Percentiles rank a stretch among this genome's conserved stretches.
phyloP scores from a whole-genome alignment of 305 asterid species.

The Caryopteris hybrid region DNA sequence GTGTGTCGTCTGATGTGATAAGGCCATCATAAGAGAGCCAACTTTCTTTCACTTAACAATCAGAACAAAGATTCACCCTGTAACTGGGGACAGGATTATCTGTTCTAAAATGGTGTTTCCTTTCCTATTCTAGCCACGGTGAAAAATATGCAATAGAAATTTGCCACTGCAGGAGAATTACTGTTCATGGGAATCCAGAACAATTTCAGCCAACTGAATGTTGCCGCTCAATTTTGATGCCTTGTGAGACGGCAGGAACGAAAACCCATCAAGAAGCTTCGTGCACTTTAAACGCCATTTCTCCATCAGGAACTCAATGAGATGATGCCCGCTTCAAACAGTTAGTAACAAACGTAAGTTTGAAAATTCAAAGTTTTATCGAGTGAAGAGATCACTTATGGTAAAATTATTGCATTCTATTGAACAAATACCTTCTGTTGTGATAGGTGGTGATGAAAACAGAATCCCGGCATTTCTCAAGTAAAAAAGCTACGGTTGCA shows the following conservation, averaged over 20 bases:
- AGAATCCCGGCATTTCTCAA: constrained; percentile 59
- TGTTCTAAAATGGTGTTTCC: too few species aligned
- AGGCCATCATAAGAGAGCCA: too few species aligned
- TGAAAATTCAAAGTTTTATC: not conserved
- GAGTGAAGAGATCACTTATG: not conserved
- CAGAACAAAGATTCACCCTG: too few species aligned
- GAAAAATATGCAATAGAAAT: too few species aligned
- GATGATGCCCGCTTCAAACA: constrained; percentile 80
- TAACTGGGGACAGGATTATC: too few species aligned
- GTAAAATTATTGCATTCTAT: not conserved
- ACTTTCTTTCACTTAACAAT: too few species aligned
- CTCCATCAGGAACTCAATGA: constrained; percentile 82
- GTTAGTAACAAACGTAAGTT: constrained; percentile 5
- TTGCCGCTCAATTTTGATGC: constrained; percentile 74
- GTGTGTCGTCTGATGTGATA: too few species aligned
- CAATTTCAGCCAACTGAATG: constrained; percentile 88
- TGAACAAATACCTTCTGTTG: constrained; percentile 73
- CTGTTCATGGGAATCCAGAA: constrained; percentile 26
- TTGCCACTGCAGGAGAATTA: too few species aligned
- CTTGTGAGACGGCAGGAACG: constrained; percentile 71
- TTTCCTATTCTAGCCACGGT: too few species aligned
- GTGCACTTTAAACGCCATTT: constrained; percentile 85
- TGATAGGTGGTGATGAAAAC: constrained; percentile 87
- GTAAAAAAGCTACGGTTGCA: constrained; percentile 76
- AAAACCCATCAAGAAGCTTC: constrained; percentile 79